These are phyloP conservation scores for Geranomyces michiganensis DNA, from an alignment of 192 early-diverging fungal genomes.

Conservation along the genomic window DNA sequence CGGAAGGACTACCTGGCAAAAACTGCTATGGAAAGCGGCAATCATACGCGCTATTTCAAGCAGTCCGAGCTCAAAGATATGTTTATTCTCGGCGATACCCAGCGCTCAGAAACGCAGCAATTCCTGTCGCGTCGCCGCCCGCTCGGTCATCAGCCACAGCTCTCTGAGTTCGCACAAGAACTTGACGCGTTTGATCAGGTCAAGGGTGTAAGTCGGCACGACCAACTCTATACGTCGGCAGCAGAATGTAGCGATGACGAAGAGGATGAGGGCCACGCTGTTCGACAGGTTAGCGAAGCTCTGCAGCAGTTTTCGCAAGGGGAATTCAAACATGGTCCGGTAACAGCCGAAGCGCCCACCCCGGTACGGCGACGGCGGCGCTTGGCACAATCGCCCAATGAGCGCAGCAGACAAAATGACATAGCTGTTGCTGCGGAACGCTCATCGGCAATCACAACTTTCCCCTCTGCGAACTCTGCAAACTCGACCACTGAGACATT, in stretches of 20 bases:
- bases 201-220: conserved; percentile 24
- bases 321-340: conserved; percentile 3
- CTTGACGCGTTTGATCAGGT: conserved; percentile 14
- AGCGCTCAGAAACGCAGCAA: conserved; percentile 3
- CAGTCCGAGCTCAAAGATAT: conserved; percentile 31
- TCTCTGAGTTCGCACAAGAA: neutral
- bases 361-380: neutral
- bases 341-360: neutral
- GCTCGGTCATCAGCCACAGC: neutral
- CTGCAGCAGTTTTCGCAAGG: neutral
- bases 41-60: conserved; percentile 29
- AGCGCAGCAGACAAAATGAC: neutral
- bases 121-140: conserved; percentile 26
- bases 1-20: conserved; percentile 28
- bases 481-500: neutral
- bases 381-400: neutral
- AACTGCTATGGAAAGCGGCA: conserved; percentile 20
- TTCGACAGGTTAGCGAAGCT: neutral
- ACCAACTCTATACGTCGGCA: conserved; percentile 18
- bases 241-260: conserved; percentile 3
- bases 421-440: neutral
- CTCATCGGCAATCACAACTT: neutral
- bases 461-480: neutral
- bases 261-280: neutral
- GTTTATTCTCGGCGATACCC: conserved; percentile 27